Conservation (phyloP, 2,329 filamentous ascomycete species). For the Sporothrix dimorphospora region DNA sequence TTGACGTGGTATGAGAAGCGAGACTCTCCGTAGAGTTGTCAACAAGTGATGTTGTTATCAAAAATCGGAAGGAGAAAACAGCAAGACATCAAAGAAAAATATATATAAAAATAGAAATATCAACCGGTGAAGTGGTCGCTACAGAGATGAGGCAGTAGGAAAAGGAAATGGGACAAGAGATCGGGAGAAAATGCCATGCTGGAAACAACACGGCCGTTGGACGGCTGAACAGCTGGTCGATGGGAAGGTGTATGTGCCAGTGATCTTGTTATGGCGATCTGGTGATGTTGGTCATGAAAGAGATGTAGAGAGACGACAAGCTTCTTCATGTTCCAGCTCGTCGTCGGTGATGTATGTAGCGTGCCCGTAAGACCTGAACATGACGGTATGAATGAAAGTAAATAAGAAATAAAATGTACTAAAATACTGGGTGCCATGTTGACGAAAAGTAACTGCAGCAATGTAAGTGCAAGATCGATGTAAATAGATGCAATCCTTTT, state of each 20-base stretch:
- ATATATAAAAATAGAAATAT: too few relatives aligned
- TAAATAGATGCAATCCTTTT: not conserved
- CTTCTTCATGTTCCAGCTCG: too few relatives aligned
- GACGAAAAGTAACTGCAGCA: not conserved
- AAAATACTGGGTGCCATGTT: too few relatives aligned
- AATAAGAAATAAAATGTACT: not conserved
- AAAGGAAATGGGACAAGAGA: not conserved
- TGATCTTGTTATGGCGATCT: not conserved
- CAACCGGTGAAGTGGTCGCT: too few relatives aligned
- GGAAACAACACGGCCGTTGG: not conserved
- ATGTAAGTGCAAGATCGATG: not conserved
- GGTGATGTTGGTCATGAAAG: not conserved
- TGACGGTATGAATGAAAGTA: not conserved
- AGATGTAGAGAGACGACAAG: not conserved
- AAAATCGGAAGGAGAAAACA: too few relatives aligned
- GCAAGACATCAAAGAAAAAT: too few relatives aligned
- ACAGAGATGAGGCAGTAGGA: not conserved
- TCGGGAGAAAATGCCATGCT: not conserved
- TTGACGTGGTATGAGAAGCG: not conserved
- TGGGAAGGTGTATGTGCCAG: not conserved
- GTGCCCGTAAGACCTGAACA: too few relatives aligned
- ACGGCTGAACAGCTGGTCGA: not conserved
- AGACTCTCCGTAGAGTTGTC: not conserved
- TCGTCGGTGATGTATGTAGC: too few relatives aligned
- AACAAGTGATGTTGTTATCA: not conserved